These are phyloP conservation scores for Penicillium sp. DNA, from an alignment of 2,329 filamentous ascomycete genomes.

Conservation along the genomic window DNA sequence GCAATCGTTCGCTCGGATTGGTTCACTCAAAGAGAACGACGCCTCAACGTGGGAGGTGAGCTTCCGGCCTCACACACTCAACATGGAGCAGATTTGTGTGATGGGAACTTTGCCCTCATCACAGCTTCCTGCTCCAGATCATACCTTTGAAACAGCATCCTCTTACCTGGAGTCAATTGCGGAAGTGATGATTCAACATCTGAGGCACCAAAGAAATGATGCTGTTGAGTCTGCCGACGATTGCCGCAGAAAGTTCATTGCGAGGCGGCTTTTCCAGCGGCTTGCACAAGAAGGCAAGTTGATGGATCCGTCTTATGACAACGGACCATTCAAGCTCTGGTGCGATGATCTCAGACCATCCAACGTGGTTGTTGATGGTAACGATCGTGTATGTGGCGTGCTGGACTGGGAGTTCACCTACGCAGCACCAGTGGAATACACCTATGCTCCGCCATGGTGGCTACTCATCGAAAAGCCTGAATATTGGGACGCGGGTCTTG, in stretches of 20 bases:
- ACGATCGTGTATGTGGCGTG: constrained; percentile 9
- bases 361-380: constrained; percentile 12
- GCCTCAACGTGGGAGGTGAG: not conserved
- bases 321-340: constrained; percentile 20
- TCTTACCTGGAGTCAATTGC: constrained; percentile 38
- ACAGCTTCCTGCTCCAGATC: constrained; percentile 5
- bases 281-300: constrained; percentile 11
- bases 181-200: constrained; percentile 39
- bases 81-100: constrained; percentile 39
- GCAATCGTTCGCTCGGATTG: constrained; percentile 1
- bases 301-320: constrained; percentile 6
- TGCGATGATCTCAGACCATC: constrained; percentile 20
- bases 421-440: constrained; percentile 16
- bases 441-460: constrained; percentile 19
- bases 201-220: constrained; percentile 37
- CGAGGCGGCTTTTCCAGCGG: constrained; percentile 17
- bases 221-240: constrained; percentile 24
- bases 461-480: constrained; percentile 20
- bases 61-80: constrained; percentile 12
- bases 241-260: constrained; percentile 18
- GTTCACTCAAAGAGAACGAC: not conserved
- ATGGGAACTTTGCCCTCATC: constrained; percentile 20
- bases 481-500: constrained; percentile 16
- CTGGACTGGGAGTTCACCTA: constrained; percentile 25
- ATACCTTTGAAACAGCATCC: constrained; percentile 28